Conservation (phyloP, 2,329 filamentous ascomycete genomes). For the Beauveria pseudobassiana region DNA sequence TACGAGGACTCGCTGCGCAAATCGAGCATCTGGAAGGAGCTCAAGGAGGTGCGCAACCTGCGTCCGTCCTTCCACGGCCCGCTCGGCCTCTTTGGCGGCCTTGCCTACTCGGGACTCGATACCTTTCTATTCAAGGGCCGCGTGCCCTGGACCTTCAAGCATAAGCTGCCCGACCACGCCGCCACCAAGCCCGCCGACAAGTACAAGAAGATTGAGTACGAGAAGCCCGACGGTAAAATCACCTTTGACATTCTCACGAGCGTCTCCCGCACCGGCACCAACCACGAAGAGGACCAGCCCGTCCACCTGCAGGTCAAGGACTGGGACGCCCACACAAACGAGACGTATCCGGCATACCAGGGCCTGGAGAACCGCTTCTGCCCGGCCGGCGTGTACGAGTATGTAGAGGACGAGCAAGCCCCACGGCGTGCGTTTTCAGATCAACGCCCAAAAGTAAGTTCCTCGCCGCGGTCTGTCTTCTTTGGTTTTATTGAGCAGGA, state of each 20-base stretch:
- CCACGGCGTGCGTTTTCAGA: slow-evolving; percentile 89
- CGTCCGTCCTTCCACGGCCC: slow-evolving; percentile 87
- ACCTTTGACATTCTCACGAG: slow-evolving; percentile 94
- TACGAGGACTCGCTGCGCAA: slow-evolving; percentile 86
- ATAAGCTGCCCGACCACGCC: slow-evolving; percentile 68
- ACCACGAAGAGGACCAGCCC: slow-evolving; percentile 97
- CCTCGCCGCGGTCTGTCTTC: background rate
- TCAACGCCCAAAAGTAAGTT: slow-evolving; percentile 92
- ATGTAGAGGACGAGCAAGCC: slow-evolving; percentile 89
- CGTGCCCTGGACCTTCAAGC: slow-evolving; percentile 85
- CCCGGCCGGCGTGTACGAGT: slow-evolving; percentile 95
- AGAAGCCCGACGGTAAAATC: slow-evolving; percentile 91
- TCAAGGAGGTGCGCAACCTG: slow-evolving; percentile 95
- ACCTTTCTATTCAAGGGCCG: slow-evolving; percentile 80
- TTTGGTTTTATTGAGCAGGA: background rate
- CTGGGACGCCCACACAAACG: slow-evolving; percentile 82
- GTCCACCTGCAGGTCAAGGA: slow-evolving; percentile 92
- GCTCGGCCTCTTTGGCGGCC: slow-evolving; percentile 80
- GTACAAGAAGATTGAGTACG: slow-evolving; percentile 87
- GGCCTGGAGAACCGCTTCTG: slow-evolving; percentile 96
- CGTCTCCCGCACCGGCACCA: slow-evolving; percentile 90
- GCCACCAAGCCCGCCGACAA: slow-evolving; percentile 74
- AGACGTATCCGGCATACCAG: slow-evolving; percentile 80
- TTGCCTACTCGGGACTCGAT: slow-evolving; percentile 89
- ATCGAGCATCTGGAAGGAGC: slow-evolving; percentile 86